Base-by-base conservation (phyloP, 73 alveolate genomes). In the Diophrys sp. region DNA sequence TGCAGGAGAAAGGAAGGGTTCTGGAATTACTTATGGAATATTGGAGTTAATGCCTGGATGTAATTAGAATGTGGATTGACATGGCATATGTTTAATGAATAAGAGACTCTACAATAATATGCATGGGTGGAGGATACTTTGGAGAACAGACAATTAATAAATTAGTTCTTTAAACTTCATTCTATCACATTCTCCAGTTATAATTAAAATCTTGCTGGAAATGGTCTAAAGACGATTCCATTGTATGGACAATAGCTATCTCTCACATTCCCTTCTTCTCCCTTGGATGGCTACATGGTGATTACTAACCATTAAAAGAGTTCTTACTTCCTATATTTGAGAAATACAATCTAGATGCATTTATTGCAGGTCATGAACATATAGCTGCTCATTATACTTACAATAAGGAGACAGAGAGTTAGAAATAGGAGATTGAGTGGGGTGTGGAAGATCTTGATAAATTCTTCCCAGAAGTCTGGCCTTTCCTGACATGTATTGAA, bases 341-440 rank as follows among this genome's bases (percentile, higher is more conserved):
- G 28, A 73, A 44, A 26, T 30, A 33, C 29, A 33, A 54, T 14
- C 56, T 73, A 23, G 81, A 73, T 33, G 5, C 28, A 1, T 28
- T 67, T 5, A 0, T 73, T 24, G 81, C 53, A 1, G 81, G 81
- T 28, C 81, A 73, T 54, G 53, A 73, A 23, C 81, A 73, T 33
- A 24, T 2, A 26, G 34, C 54, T 23, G 81, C 33, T 25, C 54
- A 73, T 33, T 53, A 25, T 53, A 73, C 34, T 23, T 27, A 44
- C 53, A 72, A 53, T 55, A 44, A 8, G 26, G 72, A 32, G 0
- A 44, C 33, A 5, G 54, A 54, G 25, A 5, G 18, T 44, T 44
- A 5, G 5, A 18, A 44, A 11, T 44, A n/a, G n/a, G n/a, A n/a
- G n/a, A n/a, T n/a, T n/a, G n/a, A n/a, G n/a, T n/a, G n/a, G n/a